Base-by-base conservation (phyloP, 495 filamentous ascomycete species). In the Tirmania nivea region DNA sequence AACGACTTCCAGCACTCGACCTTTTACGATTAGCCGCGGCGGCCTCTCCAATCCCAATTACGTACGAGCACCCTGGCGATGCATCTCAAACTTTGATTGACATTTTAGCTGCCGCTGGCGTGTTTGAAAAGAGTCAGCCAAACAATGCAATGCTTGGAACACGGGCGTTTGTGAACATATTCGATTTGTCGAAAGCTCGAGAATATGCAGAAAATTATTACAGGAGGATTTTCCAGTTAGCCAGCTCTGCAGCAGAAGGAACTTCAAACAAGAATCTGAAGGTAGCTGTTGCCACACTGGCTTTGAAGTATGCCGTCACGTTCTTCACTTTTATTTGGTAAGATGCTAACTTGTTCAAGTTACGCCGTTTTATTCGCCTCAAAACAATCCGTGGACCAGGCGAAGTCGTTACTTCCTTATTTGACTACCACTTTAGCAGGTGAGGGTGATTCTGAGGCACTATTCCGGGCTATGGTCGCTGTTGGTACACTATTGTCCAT, bases 111-210 rank as follows among this genome's bases (percentile, higher is more conserved):
- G 60, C 67, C 8, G 70, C 69, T 10, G 66, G 74, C 9, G 65
- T 67, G 1, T 69, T 64, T 36, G 60, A 67, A 17, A 69, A 70
- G 12, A 69, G 63, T 10, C 57, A 64, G 3, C 63, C 76, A 11
- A 94, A 95, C 63, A 84, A 83, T 60, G 75, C 79, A 34, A 94
- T 96, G 84, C 78, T 96, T 66, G 75, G 83, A 0, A 69, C 84
- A 45, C 86, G 92, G 10, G 74, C 79, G 12, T 74, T 94, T 49
- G 79, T 76, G n/a, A 99, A 99, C 55, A 69, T 96, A 8, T 96
- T 95, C 67, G 76, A 78, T 53, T 86, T 83, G 0, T 64, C 73
- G 3, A 69, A 78, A 53, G 90, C 90, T 35, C 77, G 83, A 10
- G 65, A 71, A 16, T 65, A 59, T 55, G 58, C 60, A 51, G 51